Evolutionary conservation across 768 basidiomycete genomes (phyloP).

Genomic region (Rubroboletus pulcherrimus): DNA sequence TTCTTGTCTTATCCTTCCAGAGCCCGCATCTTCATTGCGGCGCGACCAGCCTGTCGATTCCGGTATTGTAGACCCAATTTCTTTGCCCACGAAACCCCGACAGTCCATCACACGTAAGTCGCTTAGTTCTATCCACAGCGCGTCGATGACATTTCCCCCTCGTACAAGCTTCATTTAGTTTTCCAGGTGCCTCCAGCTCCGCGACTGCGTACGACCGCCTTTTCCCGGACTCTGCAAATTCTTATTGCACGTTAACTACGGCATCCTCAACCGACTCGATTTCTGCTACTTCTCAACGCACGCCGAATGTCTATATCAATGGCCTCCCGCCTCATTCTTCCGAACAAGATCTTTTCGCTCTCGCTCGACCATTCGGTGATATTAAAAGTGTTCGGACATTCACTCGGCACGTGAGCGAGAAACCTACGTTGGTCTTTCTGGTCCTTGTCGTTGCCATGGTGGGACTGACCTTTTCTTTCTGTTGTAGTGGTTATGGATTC

Average conservation of each 20-base stretch:
- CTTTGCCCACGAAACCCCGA: conserved; percentile 5
- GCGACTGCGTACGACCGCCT: conserved; percentile 11
- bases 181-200: conserved; percentile 11
- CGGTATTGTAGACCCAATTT: conserved; percentile 10
- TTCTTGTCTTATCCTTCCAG: conserved; percentile 23
- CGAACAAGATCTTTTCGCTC: conserved; percentile 71
- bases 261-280: conserved; percentile 14
- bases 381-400: conserved; percentile 81
- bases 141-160: conserved; percentile 3
- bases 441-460: background rate
- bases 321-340: conserved; percentile 81
- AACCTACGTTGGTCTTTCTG: conserved; percentile 42
- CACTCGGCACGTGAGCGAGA: conserved; percentile 76
- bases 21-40: conserved; percentile 3
- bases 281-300: conserved; percentile 24
- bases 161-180: conserved; percentile 26
- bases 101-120: conserved; percentile 28
- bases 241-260: conserved; percentile 10
- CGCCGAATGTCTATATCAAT: conserved; percentile 87
- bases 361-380: conserved; percentile 67
- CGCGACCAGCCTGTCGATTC: conserved; percentile 9
- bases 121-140: background rate
- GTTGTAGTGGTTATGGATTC: conserved; percentile 68
- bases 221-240: conserved; percentile 12
- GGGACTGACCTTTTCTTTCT: background rate